Evolutionary conservation across 345 rosid species (phyloP), one percentile per base, ranked within the genome.

Genomic region (Linum lewisii): DNA sequence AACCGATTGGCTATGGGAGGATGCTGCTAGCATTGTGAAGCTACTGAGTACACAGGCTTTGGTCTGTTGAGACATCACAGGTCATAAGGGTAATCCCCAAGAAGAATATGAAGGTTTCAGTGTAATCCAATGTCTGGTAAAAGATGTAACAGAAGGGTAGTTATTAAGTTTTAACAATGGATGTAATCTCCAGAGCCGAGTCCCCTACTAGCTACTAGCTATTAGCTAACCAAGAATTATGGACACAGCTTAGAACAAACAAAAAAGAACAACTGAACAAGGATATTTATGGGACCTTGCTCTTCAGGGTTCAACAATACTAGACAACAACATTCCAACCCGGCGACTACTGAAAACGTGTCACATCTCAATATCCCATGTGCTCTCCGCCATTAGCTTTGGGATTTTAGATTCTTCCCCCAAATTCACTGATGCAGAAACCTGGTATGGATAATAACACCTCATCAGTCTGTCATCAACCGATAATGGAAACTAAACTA

Each of bases 291-390:
- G 52, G 26, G 37, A 11, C 56, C 15, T 42, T 42, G 15, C 18
- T 42, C 47, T 4, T 21, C 24, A 52, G 20, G n/a, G 21, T 52
- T 52, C 15, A 21, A 6, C 56, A 52, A 19, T 11, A 52, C 23
- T 0, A 24, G 36, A 37, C 36, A 59, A 51, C 54, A 66, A 11
- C 23, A 2, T 58, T 42, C 18, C 18, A 11, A 16, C 9, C 4
- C 14, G 18, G 47, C 47, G 9, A 42, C 47, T 42, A 3, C 47
- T 42, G 45, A 37, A n/a, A 66, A 59, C 23, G 15, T 15, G 45
- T 70, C 67, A 85, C 73, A 88, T 72, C 57, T 86, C 91, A 36
- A 89, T 73, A 74, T 81, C 77, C 96, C 94, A 89, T 9, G 83
- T 81, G 5, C 73, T 84, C 77, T 88, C 96, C 7, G 91, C 96